These are phyloP conservation scores for Plasmodium vinckei DNA, from an alignment of 169 alveolate genomes.

Conservation along the genomic window DNA sequence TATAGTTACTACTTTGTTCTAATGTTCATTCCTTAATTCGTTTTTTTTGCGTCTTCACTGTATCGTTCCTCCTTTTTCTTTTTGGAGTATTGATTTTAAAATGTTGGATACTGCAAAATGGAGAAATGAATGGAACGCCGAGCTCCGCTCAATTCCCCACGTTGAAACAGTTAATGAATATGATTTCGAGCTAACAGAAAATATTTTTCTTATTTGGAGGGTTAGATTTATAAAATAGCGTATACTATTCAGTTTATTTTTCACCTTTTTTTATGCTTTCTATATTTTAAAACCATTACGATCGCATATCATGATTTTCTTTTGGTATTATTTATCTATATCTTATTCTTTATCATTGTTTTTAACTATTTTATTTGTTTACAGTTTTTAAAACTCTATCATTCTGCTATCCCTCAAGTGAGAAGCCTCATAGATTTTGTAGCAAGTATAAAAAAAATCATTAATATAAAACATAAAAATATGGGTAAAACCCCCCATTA, in stretches of 20 bases:
- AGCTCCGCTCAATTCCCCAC: slow-evolving; percentile 68
- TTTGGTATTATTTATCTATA: not conserved
- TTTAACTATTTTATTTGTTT: not conserved
- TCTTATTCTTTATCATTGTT: not conserved
- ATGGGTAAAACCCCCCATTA: not conserved
- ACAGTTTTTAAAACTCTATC: slow-evolving; percentile 74
- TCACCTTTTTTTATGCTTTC: not conserved
- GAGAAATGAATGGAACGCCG: slow-evolving; percentile 74
- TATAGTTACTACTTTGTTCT: not conserved
- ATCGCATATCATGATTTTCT: not conserved
- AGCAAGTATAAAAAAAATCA: slow-evolving; percentile 51
- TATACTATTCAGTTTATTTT: not conserved
- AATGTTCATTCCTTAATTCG: not conserved
- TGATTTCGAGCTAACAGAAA: slow-evolving; percentile 70
- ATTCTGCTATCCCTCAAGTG: slow-evolving; percentile 60
- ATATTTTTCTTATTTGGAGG: slow-evolving; percentile 75
- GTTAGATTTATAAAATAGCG: slow-evolving; percentile 14
- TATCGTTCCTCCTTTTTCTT: not conserved
- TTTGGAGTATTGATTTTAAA: slow-evolving; percentile 6
- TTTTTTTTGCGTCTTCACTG: not conserved
- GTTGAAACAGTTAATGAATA: slow-evolving; percentile 56
- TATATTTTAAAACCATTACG: not conserved
- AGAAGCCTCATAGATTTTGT: slow-evolving; percentile 65
- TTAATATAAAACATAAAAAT: not conserved
- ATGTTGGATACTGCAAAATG: slow-evolving; percentile 38